A percentile compares a stretch with the other conserved stretches of the same genome.
Conservation (phyloP, 495 filamentous ascomycete genomes). For the Glarea lozoyensis region DNA sequence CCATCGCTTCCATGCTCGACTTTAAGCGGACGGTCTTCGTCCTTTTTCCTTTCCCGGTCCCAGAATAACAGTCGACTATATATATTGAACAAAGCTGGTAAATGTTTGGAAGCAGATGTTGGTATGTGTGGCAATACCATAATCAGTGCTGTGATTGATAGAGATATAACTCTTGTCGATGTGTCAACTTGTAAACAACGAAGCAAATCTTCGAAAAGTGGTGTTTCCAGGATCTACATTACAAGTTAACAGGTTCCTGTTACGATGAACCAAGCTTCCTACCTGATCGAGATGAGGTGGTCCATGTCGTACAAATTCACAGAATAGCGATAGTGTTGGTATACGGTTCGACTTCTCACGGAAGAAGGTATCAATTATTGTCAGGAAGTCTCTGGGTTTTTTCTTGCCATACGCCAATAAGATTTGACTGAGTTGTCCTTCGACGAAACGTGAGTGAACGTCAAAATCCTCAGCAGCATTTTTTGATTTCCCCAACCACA, state of each 20-base stretch:
- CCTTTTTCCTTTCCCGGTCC: conserved; percentile 39
- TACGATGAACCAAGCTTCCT: too few species aligned
- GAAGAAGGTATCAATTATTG: conserved; percentile 49
- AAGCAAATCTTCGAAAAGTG: conserved; percentile 55
- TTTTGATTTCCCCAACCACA: conserved; percentile 50
- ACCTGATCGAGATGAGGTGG: conserved; percentile 62
- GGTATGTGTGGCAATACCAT: conserved; percentile 74
- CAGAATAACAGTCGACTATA: conserved; percentile 67
- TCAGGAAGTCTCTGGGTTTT: conserved; percentile 60
- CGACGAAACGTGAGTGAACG: conserved; percentile 40
- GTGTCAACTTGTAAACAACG: conserved; percentile 64
- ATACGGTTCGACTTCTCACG: conserved; percentile 48
- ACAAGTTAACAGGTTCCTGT: too few species aligned
- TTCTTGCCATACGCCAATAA: conserved; percentile 46
- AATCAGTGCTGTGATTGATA: conserved; percentile 56
- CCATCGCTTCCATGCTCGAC: conserved; percentile 2
- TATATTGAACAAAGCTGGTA: conserved; percentile 64
- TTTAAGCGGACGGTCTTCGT: neutral
- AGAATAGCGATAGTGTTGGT: conserved; percentile 48
- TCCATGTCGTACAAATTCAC: conserved; percentile 54
- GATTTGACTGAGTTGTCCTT: conserved; percentile 35
- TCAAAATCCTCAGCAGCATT: conserved; percentile 30
- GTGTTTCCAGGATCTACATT: conserved; percentile 48
- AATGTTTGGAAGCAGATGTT: conserved; percentile 48
- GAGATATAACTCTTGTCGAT: conserved; percentile 55